Conservation (phyloP, 1,284 basidiomycete genomes). For the Ganoderma resinaceum region DNA sequence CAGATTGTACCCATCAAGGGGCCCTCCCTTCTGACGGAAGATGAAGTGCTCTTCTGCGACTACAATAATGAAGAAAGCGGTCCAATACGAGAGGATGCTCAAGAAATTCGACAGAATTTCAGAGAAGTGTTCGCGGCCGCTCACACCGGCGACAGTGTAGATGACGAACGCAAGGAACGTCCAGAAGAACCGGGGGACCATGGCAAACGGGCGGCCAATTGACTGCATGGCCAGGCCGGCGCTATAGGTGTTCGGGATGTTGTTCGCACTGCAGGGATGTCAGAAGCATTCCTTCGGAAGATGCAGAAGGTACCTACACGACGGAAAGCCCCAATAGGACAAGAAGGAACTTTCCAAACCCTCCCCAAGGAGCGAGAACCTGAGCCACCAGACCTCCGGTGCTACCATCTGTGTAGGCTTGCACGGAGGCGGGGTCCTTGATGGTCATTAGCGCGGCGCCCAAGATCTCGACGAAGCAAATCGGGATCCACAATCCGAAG, state of each 20-base stretch:
- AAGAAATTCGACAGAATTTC: conserved; percentile 62
- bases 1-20: conserved; percentile 59
- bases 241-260: conserved; percentile 68
- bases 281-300: background rate
- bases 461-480: conserved; percentile 61
- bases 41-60: conserved; percentile 65
- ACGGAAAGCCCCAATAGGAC: conserved; percentile 64
- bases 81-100: conserved; percentile 70
- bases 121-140: conserved; percentile 67
- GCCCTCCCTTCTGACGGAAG: conserved; percentile 53
- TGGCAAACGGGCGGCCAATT: conserved; percentile 58
- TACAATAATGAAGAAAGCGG: conserved; percentile 65
- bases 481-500: conserved; percentile 63
- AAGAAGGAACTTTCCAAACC: conserved; percentile 65
- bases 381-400: conserved; percentile 56
- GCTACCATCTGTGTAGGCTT: conserved; percentile 54
- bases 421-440: conserved; percentile 56
- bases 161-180: conserved; percentile 58
- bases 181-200: conserved; percentile 68
- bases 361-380: conserved; percentile 53
- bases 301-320: conserved; percentile 41
- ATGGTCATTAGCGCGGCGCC: conserved; percentile 65
- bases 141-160: conserved; percentile 67
- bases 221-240: conserved; percentile 63
- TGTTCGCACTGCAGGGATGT: conserved; percentile 51